A percentile compares a stretch with the other conserved stretches of the same genome.
These are phyloP conservation scores for Fusarium chaquense DNA, from an alignment of 2,329 filamentous ascomycete species.

Conservation along the genomic window DNA sequence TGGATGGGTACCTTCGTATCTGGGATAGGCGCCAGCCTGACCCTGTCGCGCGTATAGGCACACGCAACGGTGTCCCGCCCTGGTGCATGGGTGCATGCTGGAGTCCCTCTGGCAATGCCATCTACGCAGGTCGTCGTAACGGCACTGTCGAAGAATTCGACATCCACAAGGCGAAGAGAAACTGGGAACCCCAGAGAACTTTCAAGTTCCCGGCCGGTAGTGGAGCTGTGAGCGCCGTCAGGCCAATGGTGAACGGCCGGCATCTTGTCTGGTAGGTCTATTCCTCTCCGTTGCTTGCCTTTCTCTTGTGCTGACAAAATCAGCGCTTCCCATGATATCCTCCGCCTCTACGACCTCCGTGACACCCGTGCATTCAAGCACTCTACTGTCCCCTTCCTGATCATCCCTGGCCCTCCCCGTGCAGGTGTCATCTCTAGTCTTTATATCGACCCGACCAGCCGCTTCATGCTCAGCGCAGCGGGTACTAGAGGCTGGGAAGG, in stretches of 20 bases:
- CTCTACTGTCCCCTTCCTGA: conserved; percentile 91
- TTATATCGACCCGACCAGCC: conserved; percentile 87
- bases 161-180: conserved; percentile 76
- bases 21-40: conserved; percentile 87
- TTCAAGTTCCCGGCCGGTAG: conserved; percentile 92
- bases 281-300: neutral
- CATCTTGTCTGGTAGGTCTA: conserved; percentile 80
- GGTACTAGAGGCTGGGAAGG: conserved; percentile 98
- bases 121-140: conserved; percentile 92
- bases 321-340: conserved; percentile 91
- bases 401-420: conserved; percentile 85
- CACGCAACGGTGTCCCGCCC: conserved; percentile 81
- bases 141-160: conserved; percentile 95
- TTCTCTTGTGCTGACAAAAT: neutral
- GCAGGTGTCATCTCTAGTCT: conserved; percentile 89
- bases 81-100: conserved; percentile 99
- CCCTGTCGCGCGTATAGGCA: conserved; percentile 82
- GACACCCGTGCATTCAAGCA: conserved; percentile 74
- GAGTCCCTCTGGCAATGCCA: conserved; percentile 94
- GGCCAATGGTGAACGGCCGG: conserved; percentile 90
- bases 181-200: conserved; percentile 79
- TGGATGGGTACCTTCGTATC: conserved; percentile 88
- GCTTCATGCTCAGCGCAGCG: conserved; percentile 91
- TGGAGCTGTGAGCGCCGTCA: conserved; percentile 87
- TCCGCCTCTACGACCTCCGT: conserved; percentile 89